Evolutionary conservation across 352 stramenopile species (phyloP).

Genomic region (Phytopythium sindhum): DNA sequence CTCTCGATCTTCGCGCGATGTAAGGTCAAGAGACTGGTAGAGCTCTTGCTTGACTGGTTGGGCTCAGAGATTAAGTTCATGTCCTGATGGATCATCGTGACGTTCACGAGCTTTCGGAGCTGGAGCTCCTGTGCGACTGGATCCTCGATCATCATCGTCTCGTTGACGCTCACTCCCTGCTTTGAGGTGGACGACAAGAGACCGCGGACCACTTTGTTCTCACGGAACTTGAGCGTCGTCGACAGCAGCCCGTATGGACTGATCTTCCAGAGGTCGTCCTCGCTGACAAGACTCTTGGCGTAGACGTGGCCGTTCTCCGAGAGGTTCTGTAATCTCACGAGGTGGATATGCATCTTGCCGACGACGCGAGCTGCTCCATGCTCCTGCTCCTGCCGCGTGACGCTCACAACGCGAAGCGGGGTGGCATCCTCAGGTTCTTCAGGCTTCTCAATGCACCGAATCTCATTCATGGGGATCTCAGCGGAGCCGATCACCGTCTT

Average conservation of each 20-base stretch:
- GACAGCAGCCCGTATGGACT: conserved; percentile 44
- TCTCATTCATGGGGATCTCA: conserved; percentile 30
- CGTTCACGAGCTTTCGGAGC: not conserved
- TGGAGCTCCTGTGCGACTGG: not conserved
- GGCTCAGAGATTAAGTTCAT: not conserved
- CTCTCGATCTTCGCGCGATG: not conserved
- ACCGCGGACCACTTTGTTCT: conserved; percentile 41
- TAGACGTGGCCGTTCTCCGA: conserved; percentile 21
- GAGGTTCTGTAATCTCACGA: conserved; percentile 25
- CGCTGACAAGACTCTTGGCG: conserved; percentile 24
- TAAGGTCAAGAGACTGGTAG: not conserved
- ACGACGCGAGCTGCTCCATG: conserved; percentile 23
- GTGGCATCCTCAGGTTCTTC: not conserved
- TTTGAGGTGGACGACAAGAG: conserved; percentile 23
- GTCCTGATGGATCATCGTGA: not conserved
- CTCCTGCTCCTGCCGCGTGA: conserved; percentile 22
- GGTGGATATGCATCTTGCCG: conserved; percentile 45
- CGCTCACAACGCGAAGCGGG: conserved; percentile 18
- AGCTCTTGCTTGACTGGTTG: not conserved
- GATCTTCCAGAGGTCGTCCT: conserved; percentile 44
- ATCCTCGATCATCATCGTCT: not conserved
- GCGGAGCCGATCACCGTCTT: conserved; percentile 32
- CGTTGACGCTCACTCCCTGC: not conserved
- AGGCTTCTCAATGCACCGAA: conserved; percentile 4
- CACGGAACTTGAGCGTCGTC: conserved; percentile 32